phyloP scores from a whole-genome alignment of 108 stramenopile genomes.

The Poteriospumella lacustris region DNA sequence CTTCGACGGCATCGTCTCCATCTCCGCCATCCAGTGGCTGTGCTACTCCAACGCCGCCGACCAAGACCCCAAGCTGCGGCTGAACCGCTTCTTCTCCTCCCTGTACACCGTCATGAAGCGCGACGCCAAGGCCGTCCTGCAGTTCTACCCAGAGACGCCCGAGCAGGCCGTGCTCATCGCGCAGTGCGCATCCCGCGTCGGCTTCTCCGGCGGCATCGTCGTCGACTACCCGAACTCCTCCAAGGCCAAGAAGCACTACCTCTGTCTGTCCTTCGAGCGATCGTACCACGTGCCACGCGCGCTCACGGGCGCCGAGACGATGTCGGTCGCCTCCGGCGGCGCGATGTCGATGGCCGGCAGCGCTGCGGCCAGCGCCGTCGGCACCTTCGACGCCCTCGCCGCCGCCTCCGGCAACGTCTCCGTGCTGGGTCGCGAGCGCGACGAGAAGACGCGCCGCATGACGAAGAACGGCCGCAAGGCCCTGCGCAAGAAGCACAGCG shows the following conservation, averaged over 20 bases:
- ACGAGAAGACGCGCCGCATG: conserved; percentile 28
- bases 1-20: conserved; percentile 97
- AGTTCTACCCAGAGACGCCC: conserved; percentile 93
- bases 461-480: conserved; percentile 49
- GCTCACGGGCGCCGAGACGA: conserved; percentile 37
- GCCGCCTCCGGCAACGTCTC: background rate
- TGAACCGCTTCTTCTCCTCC: conserved; percentile 87
- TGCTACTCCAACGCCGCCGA: conserved; percentile 85
- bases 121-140: conserved; percentile 88
- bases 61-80: conserved; percentile 77
- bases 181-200: conserved; percentile 78
- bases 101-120: conserved; percentile 84
- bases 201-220: conserved; percentile 95
- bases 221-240: conserved; percentile 98
- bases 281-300: conserved; percentile 61
- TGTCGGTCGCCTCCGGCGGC: conserved; percentile 30
- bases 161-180: conserved; percentile 93
- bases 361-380: conserved; percentile 36
- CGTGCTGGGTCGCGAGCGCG: background rate
- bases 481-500: conserved; percentile 76
- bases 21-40: conserved; percentile 98
- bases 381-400: conserved; percentile 1
- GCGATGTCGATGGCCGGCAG: conserved; percentile 41
- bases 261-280: conserved; percentile 87
- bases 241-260: conserved; percentile 98